phyloP scores from a whole-genome alignment of 1,284 basidiomycete species.

The Ceratobasidium theobromae region DNA sequence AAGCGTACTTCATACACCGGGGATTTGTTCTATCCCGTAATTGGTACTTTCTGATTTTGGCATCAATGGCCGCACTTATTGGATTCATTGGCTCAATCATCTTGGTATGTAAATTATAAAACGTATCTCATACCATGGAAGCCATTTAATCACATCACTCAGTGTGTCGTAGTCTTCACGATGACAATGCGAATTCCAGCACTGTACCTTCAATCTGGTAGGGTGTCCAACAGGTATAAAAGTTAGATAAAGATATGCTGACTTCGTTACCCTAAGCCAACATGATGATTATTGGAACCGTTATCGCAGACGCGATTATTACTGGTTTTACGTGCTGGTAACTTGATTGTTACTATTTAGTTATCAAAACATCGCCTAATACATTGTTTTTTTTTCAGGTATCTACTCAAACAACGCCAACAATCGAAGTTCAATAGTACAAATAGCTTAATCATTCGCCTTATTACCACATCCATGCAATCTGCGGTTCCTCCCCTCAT shows the following conservation, averaged over 20 bases:
- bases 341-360: neutral
- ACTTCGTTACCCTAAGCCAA: neutral
- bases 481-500: slow-evolving; percentile 17
- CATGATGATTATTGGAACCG: slow-evolving; percentile 16
- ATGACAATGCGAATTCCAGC: neutral
- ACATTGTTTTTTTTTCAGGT: neutral
- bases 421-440: neutral
- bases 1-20: slow-evolving; percentile 12
- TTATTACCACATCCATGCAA: slow-evolving; percentile 17
- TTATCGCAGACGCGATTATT: slow-evolving; percentile 7
- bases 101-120: neutral
- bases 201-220: slow-evolving; percentile 5
- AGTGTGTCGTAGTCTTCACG: neutral
- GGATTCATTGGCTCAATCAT: slow-evolving; percentile 9
- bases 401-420: slow-evolving; percentile 7
- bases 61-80: slow-evolving; percentile 1
- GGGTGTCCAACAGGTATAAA: neutral
- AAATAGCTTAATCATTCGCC: slow-evolving; percentile 1
- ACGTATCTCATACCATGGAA: neutral
- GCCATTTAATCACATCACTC: neutral
- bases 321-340: slow-evolving; percentile 25
- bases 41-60: slow-evolving; percentile 10
- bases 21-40: slow-evolving; percentile 6
- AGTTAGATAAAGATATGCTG: neutral
- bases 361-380: neutral